A percentile compares a stretch with the other conserved stretches of the same genome.
Conservation (phyloP, 345 rosid genomes). For the Tarenaya hassleriana region DNA sequence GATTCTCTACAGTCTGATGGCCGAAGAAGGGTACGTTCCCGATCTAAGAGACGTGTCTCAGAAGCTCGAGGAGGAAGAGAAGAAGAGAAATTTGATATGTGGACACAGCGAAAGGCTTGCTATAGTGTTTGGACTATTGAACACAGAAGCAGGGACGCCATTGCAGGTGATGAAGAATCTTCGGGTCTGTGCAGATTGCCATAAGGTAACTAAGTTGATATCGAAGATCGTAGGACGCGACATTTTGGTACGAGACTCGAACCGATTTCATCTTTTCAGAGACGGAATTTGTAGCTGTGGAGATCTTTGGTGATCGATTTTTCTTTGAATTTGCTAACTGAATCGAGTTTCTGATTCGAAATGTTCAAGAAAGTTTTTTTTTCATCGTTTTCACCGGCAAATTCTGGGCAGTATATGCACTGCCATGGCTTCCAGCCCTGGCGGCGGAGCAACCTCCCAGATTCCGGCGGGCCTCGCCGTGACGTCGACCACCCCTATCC, state of each 20-base stretch:
- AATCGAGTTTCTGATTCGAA: too few species aligned
- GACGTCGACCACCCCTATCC: conserved; percentile 29
- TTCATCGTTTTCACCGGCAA: conserved; percentile 7
- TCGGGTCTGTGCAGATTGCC: conserved; percentile 76
- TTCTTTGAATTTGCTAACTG: too few species aligned
- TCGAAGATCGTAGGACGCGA: conserved; percentile 48
- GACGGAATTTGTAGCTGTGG: conserved; percentile 60
- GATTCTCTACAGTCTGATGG: conserved; percentile 38
- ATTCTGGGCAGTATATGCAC: conserved; percentile 35
- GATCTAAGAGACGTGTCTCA: conserved; percentile 49
- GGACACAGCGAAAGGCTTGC: conserved; percentile 77
- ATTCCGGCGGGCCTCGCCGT: conserved; percentile 9
- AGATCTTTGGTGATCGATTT: conserved; percentile 69
- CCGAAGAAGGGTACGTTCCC: conserved; percentile 55
- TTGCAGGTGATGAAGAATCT: conserved; percentile 66
- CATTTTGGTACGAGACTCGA: conserved; percentile 63
- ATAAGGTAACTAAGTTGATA: conserved; percentile 52
- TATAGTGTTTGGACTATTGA: conserved; percentile 57
- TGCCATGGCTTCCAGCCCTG: conserved; percentile 23
- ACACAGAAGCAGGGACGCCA: conserved; percentile 49
- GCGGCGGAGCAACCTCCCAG: conserved; percentile 32
- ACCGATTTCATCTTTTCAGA: conserved; percentile 58
- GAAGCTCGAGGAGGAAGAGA: conserved; percentile 52
- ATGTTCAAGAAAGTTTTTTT: too few species aligned
- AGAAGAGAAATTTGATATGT: conserved; percentile 49